Evolutionary conservation across 2,329 filamentous ascomycete species (phyloP).

Genomic region (Dryadomyces sulphureus): DNA sequence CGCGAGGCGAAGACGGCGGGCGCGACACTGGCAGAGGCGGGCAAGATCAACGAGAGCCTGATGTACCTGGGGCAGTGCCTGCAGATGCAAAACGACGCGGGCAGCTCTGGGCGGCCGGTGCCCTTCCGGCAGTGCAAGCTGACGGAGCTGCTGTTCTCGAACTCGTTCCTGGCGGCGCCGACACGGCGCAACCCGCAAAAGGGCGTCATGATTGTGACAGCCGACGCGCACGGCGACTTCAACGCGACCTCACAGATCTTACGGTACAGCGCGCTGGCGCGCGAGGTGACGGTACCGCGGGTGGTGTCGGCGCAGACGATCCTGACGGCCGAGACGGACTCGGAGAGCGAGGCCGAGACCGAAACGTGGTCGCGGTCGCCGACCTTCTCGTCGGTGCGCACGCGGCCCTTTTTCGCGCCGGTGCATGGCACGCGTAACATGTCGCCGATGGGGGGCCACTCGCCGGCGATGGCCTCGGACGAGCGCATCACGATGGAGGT

Average conservation of each 20-base stretch:
- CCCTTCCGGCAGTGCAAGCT: constrained; percentile 76
- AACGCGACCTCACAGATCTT: constrained; percentile 95
- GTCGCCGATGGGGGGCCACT: constrained; percentile 23
- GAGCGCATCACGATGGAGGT: constrained; percentile 65
- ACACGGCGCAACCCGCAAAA: constrained; percentile 58
- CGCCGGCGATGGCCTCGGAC: constrained; percentile 21
- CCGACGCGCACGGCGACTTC: constrained; percentile 84
- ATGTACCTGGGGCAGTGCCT: constrained; percentile 98
- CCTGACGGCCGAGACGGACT: constrained; percentile 17
- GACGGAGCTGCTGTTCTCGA: constrained; percentile 75
- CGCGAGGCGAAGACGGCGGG: constrained; percentile 89
- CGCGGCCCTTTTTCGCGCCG: constrained; percentile 27
- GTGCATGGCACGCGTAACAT: not conserved
- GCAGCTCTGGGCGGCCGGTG: constrained; percentile 59
- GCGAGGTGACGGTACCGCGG: constrained; percentile 83
- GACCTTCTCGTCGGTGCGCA: constrained; percentile 8
- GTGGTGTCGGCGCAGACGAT: constrained; percentile 71
- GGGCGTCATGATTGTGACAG: constrained; percentile 91
- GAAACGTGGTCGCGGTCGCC: too few relatives aligned
- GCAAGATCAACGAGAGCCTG: constrained; percentile 94
- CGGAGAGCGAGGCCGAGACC: not conserved
- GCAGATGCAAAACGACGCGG: constrained; percentile 79
- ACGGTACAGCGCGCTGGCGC: constrained; percentile 80
- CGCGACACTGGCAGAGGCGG: constrained; percentile 81
- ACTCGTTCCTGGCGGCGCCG: constrained; percentile 48